Conservation (phyloP, 176 grass and related monocot genomes). For the Aegilops longissima region DNA sequence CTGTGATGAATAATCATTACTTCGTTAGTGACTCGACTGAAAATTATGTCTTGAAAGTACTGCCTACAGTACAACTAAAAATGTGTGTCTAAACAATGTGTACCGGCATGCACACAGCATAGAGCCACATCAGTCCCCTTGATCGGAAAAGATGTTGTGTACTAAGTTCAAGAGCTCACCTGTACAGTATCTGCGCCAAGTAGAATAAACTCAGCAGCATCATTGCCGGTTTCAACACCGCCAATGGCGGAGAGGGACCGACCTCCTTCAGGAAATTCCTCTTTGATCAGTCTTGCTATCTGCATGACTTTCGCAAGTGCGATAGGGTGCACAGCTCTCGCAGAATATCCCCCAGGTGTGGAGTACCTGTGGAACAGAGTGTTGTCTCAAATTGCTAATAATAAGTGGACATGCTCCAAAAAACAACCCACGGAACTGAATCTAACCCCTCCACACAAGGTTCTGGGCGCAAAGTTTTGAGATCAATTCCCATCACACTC, state of each 20-base stretch:
- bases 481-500: conserved; percentile 98
- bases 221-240: conserved; percentile 85
- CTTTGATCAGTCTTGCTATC: conserved; percentile 88
- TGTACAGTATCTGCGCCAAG: conserved; percentile 96
- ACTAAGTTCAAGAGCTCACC: conserved; percentile 35
- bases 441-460: conserved; percentile 92
- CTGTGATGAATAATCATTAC: conserved; percentile 33
- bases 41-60: conserved; percentile 20
- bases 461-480: conserved; percentile 84
- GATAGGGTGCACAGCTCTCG: conserved; percentile 92
- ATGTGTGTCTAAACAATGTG: background rate
- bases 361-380: conserved; percentile 63
- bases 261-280: conserved; percentile 70
- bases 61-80: background rate
- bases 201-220: conserved; percentile 92
- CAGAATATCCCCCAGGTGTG: conserved; percentile 94
- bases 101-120: background rate
- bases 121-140: background rate
- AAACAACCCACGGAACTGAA: conserved; percentile 22
- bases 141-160: background rate
- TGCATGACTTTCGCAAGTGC: conserved; percentile 96
- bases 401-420: background rate
- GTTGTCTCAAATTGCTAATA: conserved; percentile 13
- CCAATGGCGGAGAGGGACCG: conserved; percentile 89
- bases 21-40: background rate